phyloP scores from a whole-genome alignment of 495 filamentous ascomycete genomes.

The Penicillium antarcticum region DNA sequence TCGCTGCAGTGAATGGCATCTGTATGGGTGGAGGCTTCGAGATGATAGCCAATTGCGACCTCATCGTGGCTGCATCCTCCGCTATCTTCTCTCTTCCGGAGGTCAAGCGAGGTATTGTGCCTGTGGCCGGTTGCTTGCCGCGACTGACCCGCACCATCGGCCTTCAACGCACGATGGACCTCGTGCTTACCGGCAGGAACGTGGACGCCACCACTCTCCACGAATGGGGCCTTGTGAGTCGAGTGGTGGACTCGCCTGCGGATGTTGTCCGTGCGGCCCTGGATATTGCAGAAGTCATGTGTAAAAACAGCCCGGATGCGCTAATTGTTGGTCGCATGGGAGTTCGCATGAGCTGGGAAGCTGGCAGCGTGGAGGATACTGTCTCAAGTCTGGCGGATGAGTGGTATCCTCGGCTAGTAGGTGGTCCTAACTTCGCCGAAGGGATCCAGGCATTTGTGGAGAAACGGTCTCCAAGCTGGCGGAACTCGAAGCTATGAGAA shows the following conservation, averaged over 20 bases:
- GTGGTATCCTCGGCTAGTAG: slow-evolving; percentile 57
- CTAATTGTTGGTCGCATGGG: slow-evolving; percentile 65
- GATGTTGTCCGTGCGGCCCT: slow-evolving; percentile 30
- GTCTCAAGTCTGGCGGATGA: slow-evolving; percentile 55
- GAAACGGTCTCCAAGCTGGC: slow-evolving; percentile 70
- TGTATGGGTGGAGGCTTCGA: slow-evolving; percentile 73
- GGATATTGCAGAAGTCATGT: slow-evolving; percentile 19
- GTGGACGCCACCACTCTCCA: slow-evolving; percentile 55
- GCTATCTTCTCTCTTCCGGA: slow-evolving; percentile 66
- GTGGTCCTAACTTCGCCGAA: slow-evolving; percentile 73
- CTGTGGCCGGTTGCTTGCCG: slow-evolving; percentile 68
- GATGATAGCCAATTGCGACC: slow-evolving; percentile 67
- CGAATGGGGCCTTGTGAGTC: slow-evolving; percentile 63
- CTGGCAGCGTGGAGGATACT: slow-evolving; percentile 59
- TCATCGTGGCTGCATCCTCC: slow-evolving; percentile 55
- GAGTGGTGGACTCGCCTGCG: slow-evolving; percentile 11
- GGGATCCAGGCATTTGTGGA: slow-evolving; percentile 78
- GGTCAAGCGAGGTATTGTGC: slow-evolving; percentile 64
- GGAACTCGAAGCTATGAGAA: slow-evolving; percentile 63
- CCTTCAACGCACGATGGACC: slow-evolving; percentile 65
- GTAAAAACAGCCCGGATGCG: slow-evolving; percentile 63
- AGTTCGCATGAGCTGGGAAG: slow-evolving; percentile 65
- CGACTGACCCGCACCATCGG: slow-evolving; percentile 68
- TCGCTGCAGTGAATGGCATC: slow-evolving; percentile 75
- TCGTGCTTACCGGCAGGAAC: slow-evolving; percentile 61